phyloP scores from a whole-genome alignment of 495 filamentous ascomycete species.

The Diplogelasinospora grovesii region DNA sequence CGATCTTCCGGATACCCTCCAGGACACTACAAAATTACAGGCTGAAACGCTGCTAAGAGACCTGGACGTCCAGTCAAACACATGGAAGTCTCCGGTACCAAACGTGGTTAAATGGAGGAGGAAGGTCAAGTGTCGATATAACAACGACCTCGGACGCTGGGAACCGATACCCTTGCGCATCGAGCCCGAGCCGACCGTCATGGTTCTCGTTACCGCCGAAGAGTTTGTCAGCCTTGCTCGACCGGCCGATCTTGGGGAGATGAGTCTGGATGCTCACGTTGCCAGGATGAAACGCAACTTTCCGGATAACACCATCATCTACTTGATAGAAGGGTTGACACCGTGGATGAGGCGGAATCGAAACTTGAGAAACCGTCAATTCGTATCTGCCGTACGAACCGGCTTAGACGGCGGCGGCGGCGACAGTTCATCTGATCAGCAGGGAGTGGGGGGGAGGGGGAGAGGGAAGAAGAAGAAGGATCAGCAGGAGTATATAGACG shows the following conservation, averaged over 20 bases:
- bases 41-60: conserved; percentile 48
- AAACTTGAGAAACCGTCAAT: conserved; percentile 60
- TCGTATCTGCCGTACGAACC: conserved; percentile 56
- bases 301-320: conserved; percentile 52
- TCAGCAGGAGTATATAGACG: conserved; percentile 51
- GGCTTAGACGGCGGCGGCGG: too few species aligned
- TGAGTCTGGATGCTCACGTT: conserved; percentile 56
- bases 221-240: conserved; percentile 60
- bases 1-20: conserved; percentile 56
- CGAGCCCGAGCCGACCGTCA: conserved; percentile 56
- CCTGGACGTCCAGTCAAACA: conserved; percentile 32
- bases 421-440: too few species aligned
- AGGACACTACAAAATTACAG: conserved; percentile 47
- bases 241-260: conserved; percentile 28
- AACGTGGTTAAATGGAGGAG: conserved; percentile 70
- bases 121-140: conserved; percentile 57
- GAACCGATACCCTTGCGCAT: conserved; percentile 56
- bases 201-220: conserved; percentile 58
- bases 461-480: conserved; percentile 37
- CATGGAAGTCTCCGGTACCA: conserved; percentile 42
- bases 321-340: conserved; percentile 68
- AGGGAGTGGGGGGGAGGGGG: conserved; percentile 16
- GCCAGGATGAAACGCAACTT: conserved; percentile 49
- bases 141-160: conserved; percentile 56
- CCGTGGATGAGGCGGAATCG: conserved; percentile 64